Evolutionary conservation across 2,329 filamentous ascomycete species (phyloP), one percentile per base, ranked within the genome.

Genomic region (Sarocladium kiliense): DNA sequence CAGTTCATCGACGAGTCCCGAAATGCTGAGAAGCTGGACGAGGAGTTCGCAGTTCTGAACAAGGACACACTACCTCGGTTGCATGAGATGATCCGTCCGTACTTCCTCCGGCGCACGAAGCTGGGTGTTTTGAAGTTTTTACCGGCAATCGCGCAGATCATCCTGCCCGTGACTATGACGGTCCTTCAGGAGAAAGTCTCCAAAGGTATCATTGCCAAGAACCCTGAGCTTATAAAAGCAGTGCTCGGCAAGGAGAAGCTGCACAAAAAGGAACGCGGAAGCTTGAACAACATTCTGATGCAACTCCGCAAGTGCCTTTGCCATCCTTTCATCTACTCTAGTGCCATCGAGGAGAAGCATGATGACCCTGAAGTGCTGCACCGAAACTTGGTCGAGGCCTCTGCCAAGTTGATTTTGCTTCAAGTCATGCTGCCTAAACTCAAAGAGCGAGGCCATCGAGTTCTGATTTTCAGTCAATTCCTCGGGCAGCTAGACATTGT

Each of bases 391-490:
- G 82, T 99, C 1, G 92, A 96, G 64, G 95, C 95, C 0, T 95
- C 91, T 4, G 84, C 89, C 1, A 99, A 99, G 70, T 80, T 99
- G 4, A 80, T 93, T 57, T 75, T 99, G 4, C 75, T 99, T 1
- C 85, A 93, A 60, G 72, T 91, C 10, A 88, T 99, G 78, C 78
- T 99, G 2, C 92, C 93, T 0, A 96, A 92, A 68, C 79, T 99
- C 0, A 83, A 87, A 62, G 87, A 91, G 64, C 83, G 88, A 23
- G 93, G 93, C 0, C 92, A 99, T 67, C 84, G 94, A 3, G 92
- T 97, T 1, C 77, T 99, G 19, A 89, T 99, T 32, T 99, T 99
- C 72, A 97, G 91, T 66, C 94, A 99, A 66, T 99, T 97, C 60
- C 77, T 99, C 2, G 82, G 86, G 55, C 92, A 95, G 73, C 78